Evolutionary conservation across 2,329 filamentous ascomycete genomes (phyloP), one percentile per base, ranked within the genome.

Genomic region (Fusarium beomiforme): DNA sequence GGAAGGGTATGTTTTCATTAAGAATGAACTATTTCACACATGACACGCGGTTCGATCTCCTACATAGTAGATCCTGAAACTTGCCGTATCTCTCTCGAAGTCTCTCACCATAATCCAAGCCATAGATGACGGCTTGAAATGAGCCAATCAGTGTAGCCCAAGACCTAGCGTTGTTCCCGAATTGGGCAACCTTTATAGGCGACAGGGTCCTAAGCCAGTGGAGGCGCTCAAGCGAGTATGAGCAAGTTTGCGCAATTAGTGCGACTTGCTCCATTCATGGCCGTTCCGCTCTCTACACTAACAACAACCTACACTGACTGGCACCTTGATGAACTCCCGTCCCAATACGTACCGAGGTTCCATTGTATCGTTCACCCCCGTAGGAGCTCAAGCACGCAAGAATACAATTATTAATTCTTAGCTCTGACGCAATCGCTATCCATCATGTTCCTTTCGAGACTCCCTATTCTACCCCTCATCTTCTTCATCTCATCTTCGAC

Each of bases 91-190:
- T 61, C 57, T 58, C 69, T 71, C 69, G 65, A 70, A 70, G 64
- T 72, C 60, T 62, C 69, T 71, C 69, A 66, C 11, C 19, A 11
- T 33, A 50, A 53, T 31, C 24, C 23, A 39, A 51, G 44, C 50
- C 59, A 39, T 37, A 11, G 39, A 29, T 26, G 41, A n/a, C n/a
- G 13, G 41, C 36, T 33, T 42, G 44, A 64, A 76, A 76, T 65
- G 24, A 26, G 42, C 21, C 79, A 81, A 81, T 81, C 77, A 80
- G 34, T 31, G 11, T 34, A 12, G 58, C 24, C 50, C 49, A 62
- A 67, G n/a, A 8, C 16, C 47, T 67, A 68, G 67, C 67, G 61
- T 56, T 67, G 55, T 76, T 68, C 72, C 76, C 60, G 59, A 68
- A 76, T 67, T 39, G 76, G 79, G 62, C 73, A 78, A 76, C 64